Conservation (phyloP, 768 basidiomycete genomes). For the Tylopilus sp. region DNA sequence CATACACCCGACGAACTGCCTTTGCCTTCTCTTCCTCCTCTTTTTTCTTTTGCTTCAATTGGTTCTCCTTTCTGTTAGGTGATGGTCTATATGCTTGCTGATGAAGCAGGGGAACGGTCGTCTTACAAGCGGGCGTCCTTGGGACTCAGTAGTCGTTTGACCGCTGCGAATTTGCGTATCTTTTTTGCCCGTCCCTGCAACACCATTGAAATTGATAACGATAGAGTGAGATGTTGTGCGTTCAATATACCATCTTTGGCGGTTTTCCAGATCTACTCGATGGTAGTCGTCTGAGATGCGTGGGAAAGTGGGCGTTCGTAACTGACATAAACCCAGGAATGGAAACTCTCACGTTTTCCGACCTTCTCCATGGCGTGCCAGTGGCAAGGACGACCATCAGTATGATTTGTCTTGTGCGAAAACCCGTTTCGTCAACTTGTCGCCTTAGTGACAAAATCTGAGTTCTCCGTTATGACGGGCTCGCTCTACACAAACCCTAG, state of each 20-base stretch:
- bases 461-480: too few relatives aligned
- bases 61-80: constrained; percentile 80
- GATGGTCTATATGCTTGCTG: background rate
- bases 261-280: background rate
- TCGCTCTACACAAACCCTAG: too few relatives aligned
- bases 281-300: background rate
- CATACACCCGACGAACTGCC: constrained; percentile 76
- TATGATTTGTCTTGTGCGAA: too few relatives aligned
- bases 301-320: too few relatives aligned
- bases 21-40: constrained; percentile 78
- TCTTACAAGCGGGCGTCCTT: constrained; percentile 88
- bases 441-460: too few relatives aligned
- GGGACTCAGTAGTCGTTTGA: constrained; percentile 92
- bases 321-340: too few relatives aligned
- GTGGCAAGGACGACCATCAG: too few relatives aligned
- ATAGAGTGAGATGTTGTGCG: background rate
- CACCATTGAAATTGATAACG: background rate
- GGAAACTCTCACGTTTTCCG: too few relatives aligned
- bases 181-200: constrained; percentile 85
- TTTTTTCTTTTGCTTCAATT: constrained; percentile 84
- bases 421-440: too few relatives aligned
- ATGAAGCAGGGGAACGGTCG: background rate
- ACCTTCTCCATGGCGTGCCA: too few relatives aligned
- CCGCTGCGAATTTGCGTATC: constrained; percentile 90
- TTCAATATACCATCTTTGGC: constrained; percentile 17